Conservation (phyloP, 257 asterid genomes). For the Ophiorrhiza pumila region DNA sequence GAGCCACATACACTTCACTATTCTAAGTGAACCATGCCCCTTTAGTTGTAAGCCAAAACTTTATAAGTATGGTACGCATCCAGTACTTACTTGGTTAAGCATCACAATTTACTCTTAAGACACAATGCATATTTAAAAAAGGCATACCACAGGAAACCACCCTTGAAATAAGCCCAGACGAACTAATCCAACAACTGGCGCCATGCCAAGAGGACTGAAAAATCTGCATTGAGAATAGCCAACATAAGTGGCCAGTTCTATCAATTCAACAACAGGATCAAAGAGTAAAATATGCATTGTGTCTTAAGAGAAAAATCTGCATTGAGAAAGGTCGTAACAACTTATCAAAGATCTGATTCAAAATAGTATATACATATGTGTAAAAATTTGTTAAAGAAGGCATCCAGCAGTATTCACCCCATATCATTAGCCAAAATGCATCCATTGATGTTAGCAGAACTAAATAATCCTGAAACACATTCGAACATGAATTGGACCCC, state of each 20-base stretch:
- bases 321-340: too few species aligned
- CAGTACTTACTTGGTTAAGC: not conserved
- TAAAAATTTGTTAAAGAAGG: too few species aligned
- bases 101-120: not conserved
- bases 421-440: too few species aligned
- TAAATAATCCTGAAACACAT: too few species aligned
- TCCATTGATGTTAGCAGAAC: too few species aligned
- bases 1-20: not conserved
- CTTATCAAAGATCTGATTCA: too few species aligned
- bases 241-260: slow-evolving; percentile 6
- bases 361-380: too few species aligned
- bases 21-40: not conserved
- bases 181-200: slow-evolving; percentile 91
- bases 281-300: too few species aligned
- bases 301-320: too few species aligned
- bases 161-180: slow-evolving; percentile 95
- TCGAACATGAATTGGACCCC: too few species aligned
- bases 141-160: slow-evolving; percentile 81
- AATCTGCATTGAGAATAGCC: slow-evolving; percentile 45
- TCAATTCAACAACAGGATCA: not conserved
- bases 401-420: too few species aligned
- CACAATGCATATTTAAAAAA: not conserved
- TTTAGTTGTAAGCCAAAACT: too few species aligned
- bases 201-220: slow-evolving; percentile 98
- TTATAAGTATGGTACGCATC: not conserved